Percentiles rank a stretch among this genome's conserved stretches.
Evolutionary conservation across 129 eudicot genomes (phyloP).

Genomic region (Glebionis coronaria): DNA sequence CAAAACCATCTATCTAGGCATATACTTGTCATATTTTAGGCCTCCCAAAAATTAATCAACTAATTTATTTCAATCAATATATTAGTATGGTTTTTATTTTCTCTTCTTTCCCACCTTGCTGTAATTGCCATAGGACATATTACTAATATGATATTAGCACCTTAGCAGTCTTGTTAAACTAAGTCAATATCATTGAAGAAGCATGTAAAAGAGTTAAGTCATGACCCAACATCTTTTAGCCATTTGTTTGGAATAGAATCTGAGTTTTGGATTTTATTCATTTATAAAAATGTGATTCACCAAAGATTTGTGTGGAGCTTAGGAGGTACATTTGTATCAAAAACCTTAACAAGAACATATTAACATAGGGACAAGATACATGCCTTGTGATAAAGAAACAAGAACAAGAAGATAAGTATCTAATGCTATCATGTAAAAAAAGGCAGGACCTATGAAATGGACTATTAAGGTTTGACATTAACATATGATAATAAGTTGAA

Average conservation of each 20-base stretch:
- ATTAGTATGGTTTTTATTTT: background rate
- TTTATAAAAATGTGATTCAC: background rate
- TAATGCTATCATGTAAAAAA: conserved; percentile 13
- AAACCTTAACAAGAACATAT: conserved; percentile 11
- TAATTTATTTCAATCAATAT: no score
- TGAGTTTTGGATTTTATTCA: background rate
- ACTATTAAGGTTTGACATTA: conserved; percentile 20
- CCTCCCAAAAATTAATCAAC: no score
- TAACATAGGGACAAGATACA: conserved; percentile 22
- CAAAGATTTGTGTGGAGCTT: background rate
- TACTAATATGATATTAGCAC: background rate
- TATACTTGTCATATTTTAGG: no score
- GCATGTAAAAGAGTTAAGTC: background rate
- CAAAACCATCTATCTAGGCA: no score
- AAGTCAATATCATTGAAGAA: background rate
- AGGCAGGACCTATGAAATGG: conserved; percentile 22
- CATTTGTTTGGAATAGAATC: background rate
- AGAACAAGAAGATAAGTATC: conserved; percentile 19
- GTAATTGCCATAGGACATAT: background rate
- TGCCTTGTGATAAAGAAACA: conserved; percentile 19
- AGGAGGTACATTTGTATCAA: conserved; percentile 14
- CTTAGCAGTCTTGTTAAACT: conserved; percentile 11
- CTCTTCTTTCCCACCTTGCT: conserved; percentile 7
- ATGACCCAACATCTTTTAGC: conserved; percentile 16
- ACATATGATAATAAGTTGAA: conserved; percentile 10